Conservation (phyloP, 2,329 filamentous ascomycete species). For the Xylariales sp. region DNA sequence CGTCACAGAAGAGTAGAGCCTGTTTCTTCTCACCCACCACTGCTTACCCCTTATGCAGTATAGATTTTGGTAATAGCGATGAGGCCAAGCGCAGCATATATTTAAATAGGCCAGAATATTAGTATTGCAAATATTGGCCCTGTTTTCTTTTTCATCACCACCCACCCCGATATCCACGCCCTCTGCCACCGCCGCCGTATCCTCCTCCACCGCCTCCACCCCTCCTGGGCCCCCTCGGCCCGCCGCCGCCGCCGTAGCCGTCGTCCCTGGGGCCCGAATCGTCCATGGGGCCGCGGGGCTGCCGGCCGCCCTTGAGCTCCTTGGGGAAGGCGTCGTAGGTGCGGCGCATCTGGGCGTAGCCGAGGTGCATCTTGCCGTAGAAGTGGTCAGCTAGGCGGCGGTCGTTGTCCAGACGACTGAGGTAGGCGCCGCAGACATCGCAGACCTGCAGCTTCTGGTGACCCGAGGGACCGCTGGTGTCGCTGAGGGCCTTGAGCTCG, state of each 20-base stretch:
- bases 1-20: too few relatives aligned
- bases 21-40: too few relatives aligned
- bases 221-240: conserved; percentile 46
- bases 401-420: conserved; percentile 90
- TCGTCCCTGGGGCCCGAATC: conserved; percentile 37
- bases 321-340: conserved; percentile 83
- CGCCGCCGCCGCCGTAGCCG: conserved; percentile 41
- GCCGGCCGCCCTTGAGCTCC: conserved; percentile 71
- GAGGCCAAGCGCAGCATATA: conserved; percentile 9
- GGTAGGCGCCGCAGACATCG: conserved; percentile 95
- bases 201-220: conserved; percentile 51
- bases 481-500: conserved; percentile 84
- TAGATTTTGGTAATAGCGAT: conserved; percentile 8
- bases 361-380: conserved; percentile 98
- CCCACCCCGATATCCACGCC: conserved; percentile 38
- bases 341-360: conserved; percentile 97
- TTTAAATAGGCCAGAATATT: conserved; percentile 8
- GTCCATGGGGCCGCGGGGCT: conserved; percentile 50
- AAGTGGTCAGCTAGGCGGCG: conserved; percentile 93
- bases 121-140: too few relatives aligned
- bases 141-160: conserved; percentile 37
- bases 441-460: conserved; percentile 99
- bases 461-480: conserved; percentile 87
- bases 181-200: conserved; percentile 39
- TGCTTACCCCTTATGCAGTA: too few relatives aligned